phyloP scores from a whole-genome alignment of 192 early-diverging fungal genomes.

The Coemansia sp. region DNA sequence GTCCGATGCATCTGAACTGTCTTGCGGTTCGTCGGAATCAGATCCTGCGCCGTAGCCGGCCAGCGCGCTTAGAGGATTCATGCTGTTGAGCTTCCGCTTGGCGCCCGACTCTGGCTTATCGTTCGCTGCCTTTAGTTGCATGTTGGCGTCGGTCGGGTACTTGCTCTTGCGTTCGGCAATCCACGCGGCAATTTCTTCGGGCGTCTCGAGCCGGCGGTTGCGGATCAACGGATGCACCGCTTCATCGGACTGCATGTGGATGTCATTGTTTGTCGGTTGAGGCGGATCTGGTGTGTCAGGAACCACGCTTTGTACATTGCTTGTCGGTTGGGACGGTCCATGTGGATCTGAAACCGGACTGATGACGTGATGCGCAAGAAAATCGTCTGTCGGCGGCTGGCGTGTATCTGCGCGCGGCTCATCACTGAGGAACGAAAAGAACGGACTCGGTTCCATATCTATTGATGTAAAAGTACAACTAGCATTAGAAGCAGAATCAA shows the following conservation, averaged over 20 bases:
- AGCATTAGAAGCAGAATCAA: not conserved
- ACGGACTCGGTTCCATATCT: constrained; percentile 5
- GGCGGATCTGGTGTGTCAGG: too few relatives aligned
- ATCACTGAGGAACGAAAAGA: constrained; percentile 14
- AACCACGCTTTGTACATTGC: not conserved
- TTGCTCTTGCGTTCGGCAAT: constrained; percentile 76
- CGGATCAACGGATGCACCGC: constrained; percentile 48
- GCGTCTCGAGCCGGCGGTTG: constrained; percentile 54
- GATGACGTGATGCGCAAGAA: constrained; percentile 15
- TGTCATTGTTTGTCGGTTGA: too few relatives aligned
- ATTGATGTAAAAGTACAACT: not conserved
- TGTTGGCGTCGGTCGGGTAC: constrained; percentile 74
- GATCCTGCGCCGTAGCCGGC: constrained; percentile 18
- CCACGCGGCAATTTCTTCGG: constrained; percentile 80
- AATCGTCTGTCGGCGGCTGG: constrained; percentile 16
- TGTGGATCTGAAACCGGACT: not conserved
- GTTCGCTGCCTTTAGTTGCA: constrained; percentile 56
- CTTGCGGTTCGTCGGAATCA: not conserved
- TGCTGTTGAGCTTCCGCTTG: constrained; percentile 20
- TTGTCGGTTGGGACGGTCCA: not conserved
- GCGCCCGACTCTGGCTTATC: not conserved
- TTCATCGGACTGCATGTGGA: not conserved
- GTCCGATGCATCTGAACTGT: constrained; percentile 1
- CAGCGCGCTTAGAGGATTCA: constrained; percentile 23
- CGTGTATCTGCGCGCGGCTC: not conserved